Base-by-base conservation (phyloP, 2,329 filamentous ascomycete genomes). In the Raffaelea albimanens region DNA sequence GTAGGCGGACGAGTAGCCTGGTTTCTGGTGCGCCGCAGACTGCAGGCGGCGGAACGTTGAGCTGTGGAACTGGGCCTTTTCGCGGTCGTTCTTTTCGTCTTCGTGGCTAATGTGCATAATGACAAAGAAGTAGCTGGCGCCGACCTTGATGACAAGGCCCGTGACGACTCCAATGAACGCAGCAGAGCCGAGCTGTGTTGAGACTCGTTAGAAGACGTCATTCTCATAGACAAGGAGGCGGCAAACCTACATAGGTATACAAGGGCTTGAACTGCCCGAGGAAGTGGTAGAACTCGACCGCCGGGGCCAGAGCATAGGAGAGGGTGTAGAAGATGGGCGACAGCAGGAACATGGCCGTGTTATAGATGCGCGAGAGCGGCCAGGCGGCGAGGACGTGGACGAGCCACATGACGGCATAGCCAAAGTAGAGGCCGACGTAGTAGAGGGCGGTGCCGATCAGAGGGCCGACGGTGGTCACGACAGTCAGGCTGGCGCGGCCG, bases 91-190 rank as follows among this genome's bases (percentile, higher is more conserved):
- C 45, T 42, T 40, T 4, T 50, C 48, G 10, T 45, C 42, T 16
- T 51, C 45, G 8, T 18, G 23, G 29, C 63, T 61, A 54, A 76
- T 64, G 47, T 68, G 66, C 49, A 81, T 67, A 2, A 71, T 55
- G 2, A 76, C 69, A 5, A 75, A 70, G 45, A 85, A 61, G 49
- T 75, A 58, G 48, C 67, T 69, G 49, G 80, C 82, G 18, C 71
- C 69, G 46, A 78, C 64, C 57, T 78, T 73, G 40, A 89, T 62
- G 18, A 76, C 54, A 44, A 80, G 62, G 45, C 85, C 86, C 23
- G 80, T 68, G 11, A 78, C 44, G 45, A 82, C 65, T n/a, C 87
- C 87, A 45, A 87, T 70, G 18, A 85, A 63, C 29, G 77, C 72
- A 8, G 85, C 87, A 21, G 80, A 73, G 43, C 80, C 80, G 42